These are phyloP conservation scores for Petunia hybrid DNA, from an alignment of 305 asterid species.

Conservation along the genomic window DNA sequence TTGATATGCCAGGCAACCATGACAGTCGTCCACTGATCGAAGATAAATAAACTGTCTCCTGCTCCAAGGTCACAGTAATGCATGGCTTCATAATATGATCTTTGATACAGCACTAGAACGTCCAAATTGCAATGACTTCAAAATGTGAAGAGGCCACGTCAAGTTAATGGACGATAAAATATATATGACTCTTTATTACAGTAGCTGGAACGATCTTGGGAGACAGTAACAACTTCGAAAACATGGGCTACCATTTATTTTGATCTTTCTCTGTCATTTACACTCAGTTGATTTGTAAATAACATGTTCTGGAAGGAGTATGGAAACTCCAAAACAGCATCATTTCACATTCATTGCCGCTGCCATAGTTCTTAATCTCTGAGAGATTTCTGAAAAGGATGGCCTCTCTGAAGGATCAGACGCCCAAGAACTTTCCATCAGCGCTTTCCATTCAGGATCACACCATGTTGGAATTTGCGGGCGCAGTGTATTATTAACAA, in stretches of 20 bases:
- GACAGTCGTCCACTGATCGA: not conserved
- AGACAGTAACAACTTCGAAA: not conserved
- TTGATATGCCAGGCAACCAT: not conserved
- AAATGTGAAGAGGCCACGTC: conserved; percentile 24
- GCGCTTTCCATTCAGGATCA: conserved; percentile 95
- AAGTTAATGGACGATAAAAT: conserved; percentile 25
- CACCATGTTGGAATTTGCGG: conserved; percentile 97
- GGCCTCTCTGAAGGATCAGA: conserved; percentile 85
- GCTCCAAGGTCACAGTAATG: not conserved
- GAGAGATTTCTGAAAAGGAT: conserved; percentile 94
- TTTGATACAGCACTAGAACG: not conserved
- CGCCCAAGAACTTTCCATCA: conserved; percentile 95
- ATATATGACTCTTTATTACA: conserved; percentile 17
- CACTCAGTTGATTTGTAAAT: not conserved
- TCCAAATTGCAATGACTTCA: conserved; percentile 28
- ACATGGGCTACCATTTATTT: conserved; percentile 24
- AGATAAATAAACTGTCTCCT: not conserved
- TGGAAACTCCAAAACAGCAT: conserved; percentile 25
- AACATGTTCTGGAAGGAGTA: conserved; percentile 23
- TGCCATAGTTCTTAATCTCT: conserved; percentile 71
- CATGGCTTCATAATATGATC: not conserved
- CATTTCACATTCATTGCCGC: conserved; percentile 59
- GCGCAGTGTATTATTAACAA: conserved; percentile 85
- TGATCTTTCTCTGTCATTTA: conserved; percentile 23
- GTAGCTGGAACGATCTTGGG: not conserved